Evolutionary conservation across 371 early-diverging fungal genomes (phyloP), one percentile per base, ranked within the genome.

Genomic region (Mortierella sp.): DNA sequence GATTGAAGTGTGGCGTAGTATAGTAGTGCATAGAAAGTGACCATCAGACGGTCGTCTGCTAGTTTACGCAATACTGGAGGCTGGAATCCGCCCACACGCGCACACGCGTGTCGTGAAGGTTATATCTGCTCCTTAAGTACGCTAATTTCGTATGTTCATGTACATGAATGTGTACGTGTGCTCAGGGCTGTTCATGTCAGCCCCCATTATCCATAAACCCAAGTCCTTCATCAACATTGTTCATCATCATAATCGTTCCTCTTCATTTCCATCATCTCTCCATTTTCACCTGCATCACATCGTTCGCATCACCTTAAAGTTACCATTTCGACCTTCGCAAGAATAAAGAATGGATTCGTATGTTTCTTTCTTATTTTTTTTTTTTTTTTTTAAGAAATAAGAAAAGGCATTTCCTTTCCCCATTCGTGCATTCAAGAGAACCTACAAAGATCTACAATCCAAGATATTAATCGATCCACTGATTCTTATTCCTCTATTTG

Each of bases 341-440:
- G n/a, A 36, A 48, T 28, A 21, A 32, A 69, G 1, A 47, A 77
- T 77, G 77, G 72, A 77, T 63, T 68, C 77, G 77, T 77, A 77
- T 36, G 6, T 21, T 21, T 21, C 7, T 16, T 38, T 28, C 2
- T 28, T 28, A 1, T 28, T 28, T 28, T 28, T 28, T 16, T 38
- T 28, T 28, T 28, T 28, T 28, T 28, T 28, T 28, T 28, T 28
- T 28, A 28, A 28, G 2, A 28, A 28, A n/a, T n/a, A n/a, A n/a
- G n/a, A n/a, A 43, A 43, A 43, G 1, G 9, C 59, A 33, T 59
- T 59, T 28, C 28, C 28, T 28, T 28, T 28, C 28, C 59, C 28
- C 13, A 24, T 55, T 13, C 55, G 1, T 55, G n/a, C 55, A 55
- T 55, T 21, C 13, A 32, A 15, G 19, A 58, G 16, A 16, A 55